phyloP scores from a whole-genome alignment of 495 filamentous ascomycete genomes.

The Tuber borchii region DNA sequence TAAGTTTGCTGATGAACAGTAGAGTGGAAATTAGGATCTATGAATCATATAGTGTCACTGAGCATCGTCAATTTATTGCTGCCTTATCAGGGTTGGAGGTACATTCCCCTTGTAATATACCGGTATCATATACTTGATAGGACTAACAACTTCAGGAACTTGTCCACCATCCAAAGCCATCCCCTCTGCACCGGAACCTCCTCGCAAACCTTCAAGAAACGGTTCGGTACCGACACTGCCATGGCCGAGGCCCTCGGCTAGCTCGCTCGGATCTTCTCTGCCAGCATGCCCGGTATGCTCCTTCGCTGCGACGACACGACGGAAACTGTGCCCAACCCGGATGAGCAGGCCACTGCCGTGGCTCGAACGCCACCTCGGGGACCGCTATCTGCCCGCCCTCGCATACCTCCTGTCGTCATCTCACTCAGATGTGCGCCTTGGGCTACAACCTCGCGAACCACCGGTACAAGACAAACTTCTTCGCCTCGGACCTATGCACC shows the following conservation, averaged over 20 bases:
- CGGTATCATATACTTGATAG: conserved; percentile 18
- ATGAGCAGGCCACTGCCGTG: conserved; percentile 57
- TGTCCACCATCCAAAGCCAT: conserved; percentile 11
- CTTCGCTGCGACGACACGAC: conserved; percentile 58
- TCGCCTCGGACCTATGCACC: conserved; percentile 55
- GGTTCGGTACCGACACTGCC: conserved; percentile 49
- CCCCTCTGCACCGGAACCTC: conserved; percentile 33
- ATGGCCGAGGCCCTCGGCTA: conserved; percentile 51
- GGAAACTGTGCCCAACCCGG: conserved; percentile 49
- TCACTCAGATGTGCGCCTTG: conserved; percentile 50
- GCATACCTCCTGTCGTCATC: conserved; percentile 48
- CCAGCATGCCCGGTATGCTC: conserved; percentile 47
- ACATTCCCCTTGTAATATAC: conserved; percentile 47
- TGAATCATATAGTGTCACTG: conserved; percentile 52
- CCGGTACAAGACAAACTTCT: conserved; percentile 46
- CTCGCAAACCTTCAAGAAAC: conserved; percentile 47
- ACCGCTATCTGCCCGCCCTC: conserved; percentile 58
- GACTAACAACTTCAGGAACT: conserved; percentile 10
- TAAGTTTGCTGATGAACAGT: background rate
- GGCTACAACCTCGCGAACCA: conserved; percentile 50
- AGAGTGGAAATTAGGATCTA: conserved; percentile 45
- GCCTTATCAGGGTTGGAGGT: conserved; percentile 49
- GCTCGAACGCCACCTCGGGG: conserved; percentile 52
- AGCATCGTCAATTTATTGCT: conserved; percentile 47
- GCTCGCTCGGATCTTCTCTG: conserved; percentile 50